phyloP scores from a whole-genome alignment of 2,329 filamentous ascomycete species.

The Pyrenochaeta sp. region DNA sequence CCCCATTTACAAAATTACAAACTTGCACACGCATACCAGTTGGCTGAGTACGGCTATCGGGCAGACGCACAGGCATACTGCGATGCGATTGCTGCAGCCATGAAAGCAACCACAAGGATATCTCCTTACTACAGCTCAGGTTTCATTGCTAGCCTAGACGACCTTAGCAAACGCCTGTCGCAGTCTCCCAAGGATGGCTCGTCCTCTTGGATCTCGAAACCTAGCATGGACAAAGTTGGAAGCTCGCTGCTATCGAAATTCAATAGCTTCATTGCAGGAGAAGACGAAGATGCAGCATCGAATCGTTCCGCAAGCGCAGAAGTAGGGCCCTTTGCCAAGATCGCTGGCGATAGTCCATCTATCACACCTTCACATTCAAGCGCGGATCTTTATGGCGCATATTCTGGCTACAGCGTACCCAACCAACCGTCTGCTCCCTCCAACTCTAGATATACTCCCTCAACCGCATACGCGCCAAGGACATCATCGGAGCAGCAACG shows the following conservation, averaged over 20 bases:
- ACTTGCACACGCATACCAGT: slow-evolving; percentile 81
- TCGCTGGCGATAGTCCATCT: slow-evolving; percentile 69
- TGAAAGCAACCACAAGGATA: slow-evolving; percentile 80
- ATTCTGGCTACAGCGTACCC: slow-evolving; percentile 63
- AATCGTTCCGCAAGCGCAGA: slow-evolving; percentile 65
- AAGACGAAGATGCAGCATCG: slow-evolving; percentile 75
- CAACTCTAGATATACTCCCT: slow-evolving; percentile 52
- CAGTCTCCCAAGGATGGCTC: slow-evolving; percentile 84
- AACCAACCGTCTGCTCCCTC: slow-evolving; percentile 29
- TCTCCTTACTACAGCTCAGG: slow-evolving; percentile 86
- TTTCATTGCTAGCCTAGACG: slow-evolving; percentile 80
- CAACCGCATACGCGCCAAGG: slow-evolving; percentile 54
- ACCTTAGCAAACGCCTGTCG: slow-evolving; percentile 82
- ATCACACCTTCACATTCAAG: slow-evolving; percentile 67
- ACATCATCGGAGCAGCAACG: slow-evolving; percentile 62
- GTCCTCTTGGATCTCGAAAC: slow-evolving; percentile 91
- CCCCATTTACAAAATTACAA: slow-evolving; percentile 93
- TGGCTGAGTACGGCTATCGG: slow-evolving; percentile 84
- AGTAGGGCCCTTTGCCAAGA: slow-evolving; percentile 80
- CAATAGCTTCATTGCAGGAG: slow-evolving; percentile 94
- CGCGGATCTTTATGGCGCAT: slow-evolving; percentile 77
- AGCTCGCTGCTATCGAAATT: slow-evolving; percentile 91
- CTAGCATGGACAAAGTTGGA: slow-evolving; percentile 94
- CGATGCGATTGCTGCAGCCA: slow-evolving; percentile 78
- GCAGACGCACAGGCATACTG: slow-evolving; percentile 91